A percentile compares a stretch with the other conserved stretches of the same genome.
Evolutionary conservation across 805 yeast genomes (phyloP).

Genomic region (Priceomyces melissophilus): DNA sequence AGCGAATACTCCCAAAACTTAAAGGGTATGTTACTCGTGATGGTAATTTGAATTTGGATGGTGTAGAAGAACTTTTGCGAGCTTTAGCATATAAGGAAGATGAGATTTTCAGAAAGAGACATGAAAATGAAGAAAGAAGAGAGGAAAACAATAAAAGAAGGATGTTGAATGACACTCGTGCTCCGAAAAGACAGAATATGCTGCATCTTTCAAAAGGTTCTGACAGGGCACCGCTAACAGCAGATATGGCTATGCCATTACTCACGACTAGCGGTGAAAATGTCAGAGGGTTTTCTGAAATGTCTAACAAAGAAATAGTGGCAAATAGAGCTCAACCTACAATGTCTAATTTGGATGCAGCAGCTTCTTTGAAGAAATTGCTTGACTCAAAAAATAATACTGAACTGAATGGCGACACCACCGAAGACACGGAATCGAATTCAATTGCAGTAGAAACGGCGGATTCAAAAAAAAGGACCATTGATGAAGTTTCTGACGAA

Average conservation of each 20-base stretch:
- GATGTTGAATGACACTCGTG: conserved; percentile 44
- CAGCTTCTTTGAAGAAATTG: conserved; percentile 50
- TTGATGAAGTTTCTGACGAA: conserved; percentile 15
- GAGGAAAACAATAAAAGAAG: conserved; percentile 64
- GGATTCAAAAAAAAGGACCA: conserved; percentile 7
- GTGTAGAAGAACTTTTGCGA: conserved; percentile 68
- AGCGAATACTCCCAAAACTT: conserved; percentile 59
- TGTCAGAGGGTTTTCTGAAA: conserved; percentile 61
- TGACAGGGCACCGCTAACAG: conserved; percentile 70
- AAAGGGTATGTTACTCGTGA: conserved; percentile 85
- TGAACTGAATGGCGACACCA: conserved; percentile 10
- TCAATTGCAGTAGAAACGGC: conserved; percentile 2
- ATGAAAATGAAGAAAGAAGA: conserved; percentile 65
- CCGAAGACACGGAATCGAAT: not conserved
- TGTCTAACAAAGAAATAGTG: conserved; percentile 70
- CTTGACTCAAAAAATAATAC: conserved; percentile 38
- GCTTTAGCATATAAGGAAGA: conserved; percentile 72
- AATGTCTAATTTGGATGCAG: conserved; percentile 66
- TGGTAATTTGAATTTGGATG: conserved; percentile 71
- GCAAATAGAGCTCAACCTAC: conserved; percentile 65
- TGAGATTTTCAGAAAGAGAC: conserved; percentile 67
- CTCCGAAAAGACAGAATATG: conserved; percentile 41
- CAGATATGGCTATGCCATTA: conserved; percentile 70
- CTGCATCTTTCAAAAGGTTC: conserved; percentile 65
- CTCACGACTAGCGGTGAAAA: conserved; percentile 72